phyloP scores from a whole-genome alignment of 2,329 filamentous ascomycete species.

The Tolypocladium pustulatum region DNA sequence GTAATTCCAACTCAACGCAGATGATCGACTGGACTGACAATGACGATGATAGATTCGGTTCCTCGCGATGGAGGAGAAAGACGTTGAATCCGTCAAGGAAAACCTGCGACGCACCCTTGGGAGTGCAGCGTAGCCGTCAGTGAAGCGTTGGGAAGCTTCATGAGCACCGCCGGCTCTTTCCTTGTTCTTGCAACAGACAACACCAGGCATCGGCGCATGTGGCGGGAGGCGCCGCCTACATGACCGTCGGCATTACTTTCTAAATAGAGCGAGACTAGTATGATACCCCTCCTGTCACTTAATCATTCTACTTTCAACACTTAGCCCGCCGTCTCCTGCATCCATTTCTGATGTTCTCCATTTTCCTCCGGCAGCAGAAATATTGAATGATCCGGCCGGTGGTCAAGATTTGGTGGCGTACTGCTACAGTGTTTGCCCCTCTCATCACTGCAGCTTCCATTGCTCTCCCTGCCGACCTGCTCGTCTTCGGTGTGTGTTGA shows the following conservation, averaged over 20 bases:
- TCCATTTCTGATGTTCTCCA: not conserved
- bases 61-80: constrained; percentile 48
- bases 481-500: constrained; percentile 1
- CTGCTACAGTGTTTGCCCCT: constrained; percentile 1
- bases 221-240: not conserved
- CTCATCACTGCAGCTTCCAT: constrained; percentile 2
- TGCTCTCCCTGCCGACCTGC: not conserved
- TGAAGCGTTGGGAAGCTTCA: not conserved
- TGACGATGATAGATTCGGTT: constrained; percentile 47
- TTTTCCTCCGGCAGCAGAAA: not conserved
- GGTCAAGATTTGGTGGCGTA: constrained; percentile 2
- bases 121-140: constrained; percentile 11
- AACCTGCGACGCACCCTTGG: constrained; percentile 44
- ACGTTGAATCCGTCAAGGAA: constrained; percentile 47
- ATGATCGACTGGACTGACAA: not conserved
- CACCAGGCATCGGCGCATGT: not conserved
- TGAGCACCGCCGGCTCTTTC: not conserved
- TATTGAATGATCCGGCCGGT: not conserved
- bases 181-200: not conserved
- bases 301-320: not conserved
- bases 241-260: not conserved
- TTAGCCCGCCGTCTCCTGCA: not conserved
- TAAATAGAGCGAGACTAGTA: not conserved
- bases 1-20: too few relatives aligned
- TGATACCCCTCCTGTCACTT: not conserved